A percentile compares a stretch with the other conserved stretches of the same genome.
Conservation (phyloP, 164 flowering plant genomes). For the Magnolia changhungtana region DNA sequence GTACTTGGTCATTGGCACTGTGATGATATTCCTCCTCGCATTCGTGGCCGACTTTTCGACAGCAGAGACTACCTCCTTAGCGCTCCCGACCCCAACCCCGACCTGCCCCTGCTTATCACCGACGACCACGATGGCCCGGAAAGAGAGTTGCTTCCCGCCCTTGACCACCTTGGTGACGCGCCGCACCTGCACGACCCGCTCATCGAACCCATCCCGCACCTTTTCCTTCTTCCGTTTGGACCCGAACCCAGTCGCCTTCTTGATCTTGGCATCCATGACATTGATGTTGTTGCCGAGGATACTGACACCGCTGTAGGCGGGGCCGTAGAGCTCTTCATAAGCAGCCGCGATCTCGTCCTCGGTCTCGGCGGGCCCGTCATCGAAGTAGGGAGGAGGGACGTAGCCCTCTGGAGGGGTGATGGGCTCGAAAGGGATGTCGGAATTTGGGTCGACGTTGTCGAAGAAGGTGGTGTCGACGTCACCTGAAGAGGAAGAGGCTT, state of each 20-base stretch:
- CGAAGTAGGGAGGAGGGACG: conserved; percentile 59
- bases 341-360: conserved; percentile 80
- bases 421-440: conserved; percentile 39
- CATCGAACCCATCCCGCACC: conserved; percentile 79
- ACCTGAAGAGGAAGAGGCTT: conserved; percentile 16
- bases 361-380: conserved; percentile 60
- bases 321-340: conserved; percentile 85
- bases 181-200: conserved; percentile 87
- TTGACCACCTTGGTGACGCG: conserved; percentile 95
- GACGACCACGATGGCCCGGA: conserved; percentile 82
- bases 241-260: conserved; percentile 51
- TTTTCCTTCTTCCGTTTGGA: conserved; percentile 56
- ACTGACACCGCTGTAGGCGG: conserved; percentile 74
- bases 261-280: conserved; percentile 73
- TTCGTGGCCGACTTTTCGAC: conserved; percentile 75
- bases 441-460: conserved; percentile 47
- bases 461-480: conserved; percentile 59
- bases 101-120: conserved; percentile 91
- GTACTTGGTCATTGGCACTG: conserved; percentile 87
- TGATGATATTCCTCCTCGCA: conserved; percentile 73
- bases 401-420: conserved; percentile 59
- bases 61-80: conserved; percentile 73
- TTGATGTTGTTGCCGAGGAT: conserved; percentile 60
- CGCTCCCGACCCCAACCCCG: conserved; percentile 93
- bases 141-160: conserved; percentile 89